Evolutionary conservation across 2,329 filamentous ascomycete genomes (phyloP).

Genomic region (Sclerotinia spermophila): DNA sequence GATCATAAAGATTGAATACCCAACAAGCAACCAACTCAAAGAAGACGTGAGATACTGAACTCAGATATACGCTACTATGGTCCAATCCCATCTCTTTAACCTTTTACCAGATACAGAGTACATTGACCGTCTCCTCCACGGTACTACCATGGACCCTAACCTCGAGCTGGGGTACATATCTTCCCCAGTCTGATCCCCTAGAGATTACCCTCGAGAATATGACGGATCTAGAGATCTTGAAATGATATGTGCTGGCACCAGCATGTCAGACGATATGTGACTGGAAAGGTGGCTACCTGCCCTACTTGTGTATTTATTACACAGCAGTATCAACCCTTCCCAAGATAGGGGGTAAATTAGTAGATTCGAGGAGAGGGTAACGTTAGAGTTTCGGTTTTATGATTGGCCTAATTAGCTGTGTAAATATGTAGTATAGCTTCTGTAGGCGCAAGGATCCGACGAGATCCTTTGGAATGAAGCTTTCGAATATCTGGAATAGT

Average conservation of each 20-base stretch:
- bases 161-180: constrained; percentile 5
- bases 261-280: neutral
- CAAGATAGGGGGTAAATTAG: constrained; percentile 4
- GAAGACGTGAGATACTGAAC: neutral
- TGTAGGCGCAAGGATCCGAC: neutral
- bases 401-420: neutral
- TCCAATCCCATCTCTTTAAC: neutral
- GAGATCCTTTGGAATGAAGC: neutral
- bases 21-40: neutral
- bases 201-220: neutral
- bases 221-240: neutral
- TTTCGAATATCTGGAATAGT: neutral
- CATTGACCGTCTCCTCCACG: too few species aligned
- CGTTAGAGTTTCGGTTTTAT: neutral
- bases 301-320: neutral
- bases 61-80: neutral
- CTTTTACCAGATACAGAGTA: neutral
- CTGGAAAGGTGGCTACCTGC: neutral
- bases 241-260: neutral
- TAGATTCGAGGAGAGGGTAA: neutral
- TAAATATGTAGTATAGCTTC: neutral
- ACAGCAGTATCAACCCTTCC: neutral
- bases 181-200: neutral
- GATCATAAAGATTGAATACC: neutral
- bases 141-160: neutral